Base-by-base conservation (phyloP, 176 grass and related monocot species). In the Dendrocalamus sinicus region DNA sequence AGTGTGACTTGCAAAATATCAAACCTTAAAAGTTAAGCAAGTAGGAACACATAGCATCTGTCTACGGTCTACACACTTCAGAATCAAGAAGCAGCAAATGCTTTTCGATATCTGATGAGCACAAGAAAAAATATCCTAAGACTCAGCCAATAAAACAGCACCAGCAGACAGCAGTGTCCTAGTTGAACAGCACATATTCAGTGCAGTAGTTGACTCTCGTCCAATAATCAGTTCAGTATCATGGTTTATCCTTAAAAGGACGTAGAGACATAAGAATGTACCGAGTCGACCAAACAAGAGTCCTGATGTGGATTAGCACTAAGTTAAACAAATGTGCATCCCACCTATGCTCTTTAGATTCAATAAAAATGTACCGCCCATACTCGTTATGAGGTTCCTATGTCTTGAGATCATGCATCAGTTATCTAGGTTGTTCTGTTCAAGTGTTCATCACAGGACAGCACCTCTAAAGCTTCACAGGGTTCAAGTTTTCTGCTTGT, bases 381-480 rank as follows among this genome's bases (percentile, higher is more conserved):
- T 47, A 15, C 10, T 73, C 24, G 9, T 20, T 44, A 83, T 47
- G 53, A 73, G 23, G 19, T 32, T 61, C 16, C 40, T 43, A 46
- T 60, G 4, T 35, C 35, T 9, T 53, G 57, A 30, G 72, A 43
- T 54, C 73, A 54, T 53, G 24, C 32, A 14, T 50, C 54, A 73
- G 16, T 44, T 19, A 73, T 48, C 8, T 47, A 50, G 20, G 20
- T 65, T 80, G 19, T 24, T 73, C 12, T 26, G 50, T 51, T 14
- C 10, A 63, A 28, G 59, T 2, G 23, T 63, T 72, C 67, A 35
- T 72, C 30, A 12, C n/a, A 78, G 12, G 20, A 40, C 51, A 82
- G 12, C 52, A 62, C 10, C 19, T 78, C 35, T 53, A 12, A 77
- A 73, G 39, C 50, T 76, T 87, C 45, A 67, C 22, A 67, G 12